Conservation (phyloP, 768 basidiomycete genomes). For the Pleurotus djamor region DNA sequence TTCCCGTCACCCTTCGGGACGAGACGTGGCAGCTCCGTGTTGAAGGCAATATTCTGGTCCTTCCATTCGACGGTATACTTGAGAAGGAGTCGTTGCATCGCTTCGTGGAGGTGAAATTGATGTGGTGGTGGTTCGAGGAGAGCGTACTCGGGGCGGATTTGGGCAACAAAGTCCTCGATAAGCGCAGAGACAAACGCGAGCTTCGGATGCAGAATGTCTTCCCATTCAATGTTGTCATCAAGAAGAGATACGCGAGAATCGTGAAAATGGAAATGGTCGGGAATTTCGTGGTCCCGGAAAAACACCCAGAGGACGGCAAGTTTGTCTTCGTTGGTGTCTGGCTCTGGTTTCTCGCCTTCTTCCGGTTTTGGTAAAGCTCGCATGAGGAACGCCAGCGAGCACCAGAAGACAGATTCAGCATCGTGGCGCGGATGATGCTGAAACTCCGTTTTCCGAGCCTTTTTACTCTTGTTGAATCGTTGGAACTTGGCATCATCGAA, state of each 20-base stretch:
- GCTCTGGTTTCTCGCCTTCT: too few relatives aligned
- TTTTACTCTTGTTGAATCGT: neutral
- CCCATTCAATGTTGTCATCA: neutral
- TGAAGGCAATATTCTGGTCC: too few relatives aligned
- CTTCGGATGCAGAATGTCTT: neutral
- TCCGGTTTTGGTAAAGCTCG: neutral
- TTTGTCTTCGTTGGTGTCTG: neutral
- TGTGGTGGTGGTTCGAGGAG: neutral
- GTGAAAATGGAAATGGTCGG: too few relatives aligned
- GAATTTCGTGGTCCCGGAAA: too few relatives aligned
- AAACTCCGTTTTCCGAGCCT: neutral
- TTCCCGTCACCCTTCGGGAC: too few relatives aligned
- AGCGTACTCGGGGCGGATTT: constrained; percentile 2
- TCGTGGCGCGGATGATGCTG: constrained; percentile 5
- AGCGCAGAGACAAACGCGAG: neutral
- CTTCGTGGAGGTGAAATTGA: constrained; percentile 4
- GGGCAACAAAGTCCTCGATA: neutral
- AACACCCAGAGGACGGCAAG: neutral
- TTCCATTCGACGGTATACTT: neutral
- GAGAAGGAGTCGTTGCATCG: constrained; percentile 4
- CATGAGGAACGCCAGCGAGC: neutral
- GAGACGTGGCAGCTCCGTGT: too few relatives aligned
- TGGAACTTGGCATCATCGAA: too few relatives aligned
- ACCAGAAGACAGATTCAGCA: constrained; percentile 8
- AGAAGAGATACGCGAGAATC: too few relatives aligned